Conservation (phyloP, 208 protist species). For the Trichomonas vaginalis region DNA sequence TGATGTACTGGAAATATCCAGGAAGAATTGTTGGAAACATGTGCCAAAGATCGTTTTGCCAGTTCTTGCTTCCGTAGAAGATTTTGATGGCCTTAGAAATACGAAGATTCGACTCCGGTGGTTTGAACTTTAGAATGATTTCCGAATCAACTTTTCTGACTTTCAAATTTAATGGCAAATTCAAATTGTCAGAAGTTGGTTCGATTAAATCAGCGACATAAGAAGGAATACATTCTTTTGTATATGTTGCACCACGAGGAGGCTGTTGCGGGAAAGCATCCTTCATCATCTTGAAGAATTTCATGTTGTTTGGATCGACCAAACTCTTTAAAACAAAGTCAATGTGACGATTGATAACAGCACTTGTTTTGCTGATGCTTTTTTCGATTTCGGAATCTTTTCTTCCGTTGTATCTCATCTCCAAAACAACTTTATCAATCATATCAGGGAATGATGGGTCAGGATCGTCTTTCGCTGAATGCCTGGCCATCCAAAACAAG, state of each 20-base stretch:
- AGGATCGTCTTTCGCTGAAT: not conserved
- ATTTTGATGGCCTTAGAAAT: not conserved
- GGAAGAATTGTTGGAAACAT: not conserved
- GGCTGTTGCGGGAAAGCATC: not conserved
- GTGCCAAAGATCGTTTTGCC: not conserved
- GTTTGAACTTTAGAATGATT: not conserved
- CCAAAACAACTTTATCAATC: not conserved
- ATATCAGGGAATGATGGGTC: not conserved
- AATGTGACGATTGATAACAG: not conserved
- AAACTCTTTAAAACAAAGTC: not conserved
- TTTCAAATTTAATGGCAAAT: not conserved
- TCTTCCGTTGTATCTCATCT: not conserved
- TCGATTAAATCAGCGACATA: not conserved
- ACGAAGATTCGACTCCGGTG: not conserved
- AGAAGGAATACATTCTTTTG: not conserved
- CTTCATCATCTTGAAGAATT: not conserved
- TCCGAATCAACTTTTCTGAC: not conserved
- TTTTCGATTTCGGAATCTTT: not conserved
- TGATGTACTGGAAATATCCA: not conserved
- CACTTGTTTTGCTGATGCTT: not conserved
- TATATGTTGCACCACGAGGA: not conserved
- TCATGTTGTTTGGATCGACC: not conserved
- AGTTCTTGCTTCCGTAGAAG: not conserved
- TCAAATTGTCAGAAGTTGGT: not conserved
- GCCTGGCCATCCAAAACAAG: not conserved